phyloP scores from a whole-genome alignment of 116 monocot species.

The Phalaenopsis hybrid region DNA sequence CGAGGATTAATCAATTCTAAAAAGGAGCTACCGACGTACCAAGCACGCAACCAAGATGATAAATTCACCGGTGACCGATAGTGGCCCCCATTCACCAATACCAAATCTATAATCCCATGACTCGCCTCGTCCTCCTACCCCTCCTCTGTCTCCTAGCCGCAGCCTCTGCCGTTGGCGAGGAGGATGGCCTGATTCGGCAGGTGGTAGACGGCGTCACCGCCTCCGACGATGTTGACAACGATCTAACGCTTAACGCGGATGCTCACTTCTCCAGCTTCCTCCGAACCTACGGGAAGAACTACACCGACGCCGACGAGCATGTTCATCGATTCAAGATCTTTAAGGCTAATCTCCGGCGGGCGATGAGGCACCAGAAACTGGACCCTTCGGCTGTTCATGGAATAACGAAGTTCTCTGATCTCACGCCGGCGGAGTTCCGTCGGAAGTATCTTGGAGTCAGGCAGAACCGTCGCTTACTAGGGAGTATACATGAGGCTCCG shows the following conservation, averaged over 20 bases:
- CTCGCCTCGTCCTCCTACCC: constrained; percentile 2
- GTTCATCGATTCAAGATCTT: constrained; percentile 49
- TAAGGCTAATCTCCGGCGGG: constrained; percentile 63
- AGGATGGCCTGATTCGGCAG: constrained; percentile 38
- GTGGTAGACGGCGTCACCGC: constrained; percentile 16
- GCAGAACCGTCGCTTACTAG: constrained; percentile 6
- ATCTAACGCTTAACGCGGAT: constrained; percentile 37
- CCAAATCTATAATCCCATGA: not conserved
- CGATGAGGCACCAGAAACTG: constrained; percentile 57
- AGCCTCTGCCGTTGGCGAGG: constrained; percentile 5
- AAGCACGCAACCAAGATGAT: too few species aligned
- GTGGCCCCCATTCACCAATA: not conserved
- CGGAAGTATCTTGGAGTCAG: constrained; percentile 41
- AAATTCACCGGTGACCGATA: not conserved
- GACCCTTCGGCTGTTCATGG: constrained; percentile 79
- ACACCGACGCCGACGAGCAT: constrained; percentile 46
- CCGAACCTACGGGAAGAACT: constrained; percentile 41
- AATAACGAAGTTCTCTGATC: constrained; percentile 80
- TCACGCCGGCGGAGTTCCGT: constrained; percentile 70
- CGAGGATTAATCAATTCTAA: too few species aligned
- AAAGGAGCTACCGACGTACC: too few species aligned
- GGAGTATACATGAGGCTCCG: constrained; percentile 39
- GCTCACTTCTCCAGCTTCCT: constrained; percentile 59
- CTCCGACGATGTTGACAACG: constrained; percentile 1
- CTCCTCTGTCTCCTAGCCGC: constrained; percentile 19